These are phyloP conservation scores for Hypseocharis bilobata DNA, from an alignment of 441 rosid species.

Conservation along the genomic window DNA sequence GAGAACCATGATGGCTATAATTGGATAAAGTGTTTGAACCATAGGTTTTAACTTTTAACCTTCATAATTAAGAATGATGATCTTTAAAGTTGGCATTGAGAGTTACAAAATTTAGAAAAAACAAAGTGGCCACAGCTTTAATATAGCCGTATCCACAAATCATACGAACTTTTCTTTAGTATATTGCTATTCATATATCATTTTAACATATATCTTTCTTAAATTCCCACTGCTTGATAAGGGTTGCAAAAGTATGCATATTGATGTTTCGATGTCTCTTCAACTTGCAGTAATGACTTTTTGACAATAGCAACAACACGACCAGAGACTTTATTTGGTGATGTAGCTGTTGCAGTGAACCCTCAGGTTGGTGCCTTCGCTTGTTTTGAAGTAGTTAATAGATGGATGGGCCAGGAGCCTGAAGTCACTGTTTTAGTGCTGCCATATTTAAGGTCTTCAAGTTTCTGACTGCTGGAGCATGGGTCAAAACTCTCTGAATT, in stretches of 20 bases:
- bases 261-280: constrained; percentile 23
- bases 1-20: not conserved
- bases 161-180: not conserved
- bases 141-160: not conserved
- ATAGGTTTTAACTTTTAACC: not conserved
- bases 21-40: not conserved
- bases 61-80: not conserved
- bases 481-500: constrained; percentile 1
- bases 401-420: no score
- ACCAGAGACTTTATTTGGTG: constrained; percentile 95
- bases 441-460: not conserved
- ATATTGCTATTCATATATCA: not conserved
- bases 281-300: constrained; percentile 55
- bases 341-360: constrained; percentile 89
- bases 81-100: not conserved
- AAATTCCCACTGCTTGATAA: not conserved
- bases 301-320: constrained; percentile 90
- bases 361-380: constrained; percentile 49
- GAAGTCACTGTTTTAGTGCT: not conserved
- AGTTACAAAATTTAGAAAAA: not conserved
- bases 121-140: not conserved
- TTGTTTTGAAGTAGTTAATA: constrained; percentile 9
- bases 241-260: not conserved
- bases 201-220: not conserved
- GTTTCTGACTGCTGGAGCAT: not conserved